phyloP scores from a whole-genome alignment of 2,329 filamentous ascomycete species.

The Fusarium penzigii region DNA sequence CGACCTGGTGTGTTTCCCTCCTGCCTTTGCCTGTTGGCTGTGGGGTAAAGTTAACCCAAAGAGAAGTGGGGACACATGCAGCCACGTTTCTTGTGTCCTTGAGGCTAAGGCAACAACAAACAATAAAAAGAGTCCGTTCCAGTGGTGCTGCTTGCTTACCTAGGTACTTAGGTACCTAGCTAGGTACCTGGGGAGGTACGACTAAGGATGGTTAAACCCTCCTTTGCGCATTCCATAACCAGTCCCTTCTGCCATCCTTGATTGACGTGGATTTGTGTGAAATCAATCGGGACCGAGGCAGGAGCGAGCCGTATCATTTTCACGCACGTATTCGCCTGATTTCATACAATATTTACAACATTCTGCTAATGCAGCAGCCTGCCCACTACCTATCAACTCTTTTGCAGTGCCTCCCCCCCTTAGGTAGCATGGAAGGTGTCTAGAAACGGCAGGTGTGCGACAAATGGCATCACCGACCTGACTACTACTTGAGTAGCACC shows the following conservation, averaged over 20 bases:
- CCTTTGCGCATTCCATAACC: no score
- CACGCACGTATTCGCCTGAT: no score
- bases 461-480: not conserved
- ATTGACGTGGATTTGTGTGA: no score
- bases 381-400: no score
- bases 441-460: not conserved
- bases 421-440: conserved; percentile 14
- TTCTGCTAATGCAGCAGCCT: no score
- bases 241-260: not conserved
- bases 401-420: not conserved
- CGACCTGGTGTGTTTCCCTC: conserved; percentile 3
- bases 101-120: not conserved
- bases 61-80: not conserved
- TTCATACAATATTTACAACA: no score
- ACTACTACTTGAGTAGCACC: no score
- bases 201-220: no score
- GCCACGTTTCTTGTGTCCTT: not conserved
- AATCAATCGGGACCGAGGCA: no score
- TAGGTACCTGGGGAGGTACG: conserved; percentile 4
- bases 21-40: conserved; percentile 3
- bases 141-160: not conserved
- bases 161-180: not conserved
- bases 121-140: not conserved
- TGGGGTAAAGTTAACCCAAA: conserved; percentile 14
- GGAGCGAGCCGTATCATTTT: no score